These are phyloP conservation scores for Sarocladium oryzae DNA, from an alignment of 2,329 filamentous ascomycete genomes.

Conservation along the genomic window DNA sequence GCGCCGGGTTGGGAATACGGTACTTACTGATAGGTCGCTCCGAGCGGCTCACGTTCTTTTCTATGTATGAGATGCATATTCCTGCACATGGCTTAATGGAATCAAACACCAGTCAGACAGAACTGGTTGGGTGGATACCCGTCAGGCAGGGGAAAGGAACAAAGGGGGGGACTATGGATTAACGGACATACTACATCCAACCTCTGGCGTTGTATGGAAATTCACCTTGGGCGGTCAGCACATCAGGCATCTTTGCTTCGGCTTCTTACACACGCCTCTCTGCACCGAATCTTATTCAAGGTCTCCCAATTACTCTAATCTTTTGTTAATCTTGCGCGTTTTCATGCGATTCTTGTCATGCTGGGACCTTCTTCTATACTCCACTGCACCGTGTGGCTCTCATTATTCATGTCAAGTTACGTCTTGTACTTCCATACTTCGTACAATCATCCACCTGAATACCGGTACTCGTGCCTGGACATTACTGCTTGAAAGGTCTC, in stretches of 20 bases:
- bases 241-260: background rate
- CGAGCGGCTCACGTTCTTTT: background rate
- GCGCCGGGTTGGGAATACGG: background rate
- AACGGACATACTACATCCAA: background rate
- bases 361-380: too few relatives aligned
- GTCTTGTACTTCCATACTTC: too few relatives aligned
- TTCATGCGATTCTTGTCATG: too few relatives aligned
- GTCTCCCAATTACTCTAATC: too few relatives aligned
- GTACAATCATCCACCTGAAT: too few relatives aligned
- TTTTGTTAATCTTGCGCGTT: too few relatives aligned
- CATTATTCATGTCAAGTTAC: too few relatives aligned
- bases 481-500: too few relatives aligned
- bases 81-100: conserved; percentile 7
- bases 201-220: background rate
- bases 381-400: too few relatives aligned
- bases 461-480: too few relatives aligned
- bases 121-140: background rate
- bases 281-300: too few relatives aligned
- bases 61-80: background rate
- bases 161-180: background rate
- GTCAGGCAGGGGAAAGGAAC: conserved; percentile 6
- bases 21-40: background rate
- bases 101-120: background rate
- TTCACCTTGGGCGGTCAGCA: background rate
- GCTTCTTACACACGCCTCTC: background rate